These are phyloP conservation scores for Cubamyces lactineus DNA, from an alignment of 768 basidiomycete species.

Conservation along the genomic window DNA sequence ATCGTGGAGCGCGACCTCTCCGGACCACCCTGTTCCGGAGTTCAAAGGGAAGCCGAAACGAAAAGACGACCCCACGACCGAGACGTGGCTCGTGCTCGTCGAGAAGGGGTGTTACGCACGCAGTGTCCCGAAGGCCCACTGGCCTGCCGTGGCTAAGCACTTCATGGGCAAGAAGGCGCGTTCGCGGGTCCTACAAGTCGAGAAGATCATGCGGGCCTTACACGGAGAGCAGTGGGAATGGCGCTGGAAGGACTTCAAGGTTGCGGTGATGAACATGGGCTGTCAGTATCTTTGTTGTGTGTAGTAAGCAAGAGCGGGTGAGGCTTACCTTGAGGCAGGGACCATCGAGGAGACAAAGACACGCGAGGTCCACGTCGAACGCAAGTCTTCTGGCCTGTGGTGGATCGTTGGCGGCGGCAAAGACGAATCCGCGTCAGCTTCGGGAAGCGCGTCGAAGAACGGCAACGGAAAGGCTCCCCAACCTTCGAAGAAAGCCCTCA, in stretches of 20 bases:
- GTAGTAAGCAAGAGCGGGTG: background rate
- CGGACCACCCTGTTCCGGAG: slow-evolving; percentile 16
- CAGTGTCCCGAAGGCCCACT: slow-evolving; percentile 74
- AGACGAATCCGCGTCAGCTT: slow-evolving; percentile 1
- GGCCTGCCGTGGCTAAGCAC: slow-evolving; percentile 80
- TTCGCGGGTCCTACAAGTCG: slow-evolving; percentile 67
- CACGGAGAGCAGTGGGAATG: slow-evolving; percentile 73
- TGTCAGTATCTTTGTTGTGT: slow-evolving; percentile 51
- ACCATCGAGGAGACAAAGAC: slow-evolving; percentile 32
- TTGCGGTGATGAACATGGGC: slow-evolving; percentile 79
- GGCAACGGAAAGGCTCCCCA: background rate
- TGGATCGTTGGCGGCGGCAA: slow-evolving; percentile 26
- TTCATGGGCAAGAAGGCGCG: slow-evolving; percentile 74
- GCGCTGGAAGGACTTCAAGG: slow-evolving; percentile 81
- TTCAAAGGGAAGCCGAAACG: slow-evolving; percentile 73
- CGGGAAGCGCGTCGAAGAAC: background rate
- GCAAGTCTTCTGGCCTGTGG: slow-evolving; percentile 33
- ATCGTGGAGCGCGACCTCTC: slow-evolving; percentile 6
- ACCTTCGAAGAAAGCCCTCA: slow-evolving; percentile 10
- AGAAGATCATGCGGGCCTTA: slow-evolving; percentile 64
- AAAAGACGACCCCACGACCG: slow-evolving; percentile 55
- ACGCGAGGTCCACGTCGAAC: slow-evolving; percentile 29
- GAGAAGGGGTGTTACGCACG: slow-evolving; percentile 67
- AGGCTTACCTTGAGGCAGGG: slow-evolving; percentile 18
- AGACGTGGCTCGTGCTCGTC: slow-evolving; percentile 72